Evolutionary conservation across 2,329 filamentous ascomycete species (phyloP).

Genomic region (Diplodia mutila): DNA sequence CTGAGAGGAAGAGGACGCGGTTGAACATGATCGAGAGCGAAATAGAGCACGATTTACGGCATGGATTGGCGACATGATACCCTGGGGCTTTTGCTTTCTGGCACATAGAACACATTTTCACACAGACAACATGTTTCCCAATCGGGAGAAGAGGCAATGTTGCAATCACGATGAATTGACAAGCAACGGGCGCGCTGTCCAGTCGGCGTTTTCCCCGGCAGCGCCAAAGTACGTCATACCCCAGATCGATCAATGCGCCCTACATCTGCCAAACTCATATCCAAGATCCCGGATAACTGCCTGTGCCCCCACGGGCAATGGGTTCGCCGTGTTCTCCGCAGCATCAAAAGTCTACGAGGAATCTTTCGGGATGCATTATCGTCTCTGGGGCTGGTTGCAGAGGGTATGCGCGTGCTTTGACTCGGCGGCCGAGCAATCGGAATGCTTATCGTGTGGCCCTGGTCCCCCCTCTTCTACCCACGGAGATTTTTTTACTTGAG

Average conservation of each 20-base stretch:
- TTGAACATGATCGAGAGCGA: neutral
- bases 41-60: neutral
- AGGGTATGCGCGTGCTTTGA: neutral
- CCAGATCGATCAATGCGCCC: neutral
- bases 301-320: neutral
- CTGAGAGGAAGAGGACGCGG: conserved; percentile 10
- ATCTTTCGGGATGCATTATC: neutral
- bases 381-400: neutral
- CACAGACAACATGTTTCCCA: neutral
- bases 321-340: neutral
- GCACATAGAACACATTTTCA: neutral
- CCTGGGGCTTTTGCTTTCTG: conserved; percentile 2
- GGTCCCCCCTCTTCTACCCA: no score
- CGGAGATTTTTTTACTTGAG: no score
- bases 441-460: neutral
- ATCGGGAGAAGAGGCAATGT: neutral
- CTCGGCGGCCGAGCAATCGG: neutral
- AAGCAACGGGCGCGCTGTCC: neutral
- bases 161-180: no score
- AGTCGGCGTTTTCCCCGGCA: no score
- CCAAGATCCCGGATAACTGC: neutral
- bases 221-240: neutral
- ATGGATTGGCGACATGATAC: conserved; percentile 22
- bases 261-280: neutral
- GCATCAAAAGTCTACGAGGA: neutral